Evolutionary conservation across 2,329 filamentous ascomycete species (phyloP).

Genomic region (Calonectria montana): DNA sequence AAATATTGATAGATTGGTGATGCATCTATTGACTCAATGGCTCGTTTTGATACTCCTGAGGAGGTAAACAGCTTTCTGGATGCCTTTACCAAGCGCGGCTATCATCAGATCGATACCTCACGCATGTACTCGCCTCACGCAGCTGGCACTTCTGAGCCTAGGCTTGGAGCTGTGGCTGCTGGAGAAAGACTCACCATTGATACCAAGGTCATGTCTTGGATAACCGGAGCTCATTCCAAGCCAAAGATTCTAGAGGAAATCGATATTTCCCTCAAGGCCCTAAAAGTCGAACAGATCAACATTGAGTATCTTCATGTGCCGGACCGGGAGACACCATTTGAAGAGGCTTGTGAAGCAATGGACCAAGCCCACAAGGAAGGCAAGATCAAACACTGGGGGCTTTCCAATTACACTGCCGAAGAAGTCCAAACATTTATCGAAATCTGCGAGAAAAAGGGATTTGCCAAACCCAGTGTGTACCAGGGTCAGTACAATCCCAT

Average conservation of each 20-base stretch:
- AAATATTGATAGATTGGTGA: constrained; percentile 35
- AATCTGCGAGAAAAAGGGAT: constrained; percentile 56
- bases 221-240: constrained; percentile 43
- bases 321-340: constrained; percentile 55
- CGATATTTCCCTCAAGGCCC: constrained; percentile 44
- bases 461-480: constrained; percentile 56
- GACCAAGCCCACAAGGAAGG: constrained; percentile 53
- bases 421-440: constrained; percentile 57
- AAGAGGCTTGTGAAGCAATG: constrained; percentile 55
- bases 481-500: constrained; percentile 62
- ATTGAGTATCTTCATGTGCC: constrained; percentile 35
- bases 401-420: constrained; percentile 57
- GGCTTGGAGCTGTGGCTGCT: constrained; percentile 43
- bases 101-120: constrained; percentile 46
- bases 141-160: constrained; percentile 44
- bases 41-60: constrained; percentile 38
- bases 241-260: constrained; percentile 44
- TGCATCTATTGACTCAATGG: constrained; percentile 30
- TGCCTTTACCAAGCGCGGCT: constrained; percentile 38
- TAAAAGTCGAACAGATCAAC: constrained; percentile 40
- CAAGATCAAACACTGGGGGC: constrained; percentile 57
- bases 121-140: constrained; percentile 46
- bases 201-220: constrained; percentile 47
- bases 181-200: constrained; percentile 48
- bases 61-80: constrained; percentile 40